Base-by-base conservation (phyloP, 495 filamentous ascomycete genomes). In the Durotheca rogersii region DNA sequence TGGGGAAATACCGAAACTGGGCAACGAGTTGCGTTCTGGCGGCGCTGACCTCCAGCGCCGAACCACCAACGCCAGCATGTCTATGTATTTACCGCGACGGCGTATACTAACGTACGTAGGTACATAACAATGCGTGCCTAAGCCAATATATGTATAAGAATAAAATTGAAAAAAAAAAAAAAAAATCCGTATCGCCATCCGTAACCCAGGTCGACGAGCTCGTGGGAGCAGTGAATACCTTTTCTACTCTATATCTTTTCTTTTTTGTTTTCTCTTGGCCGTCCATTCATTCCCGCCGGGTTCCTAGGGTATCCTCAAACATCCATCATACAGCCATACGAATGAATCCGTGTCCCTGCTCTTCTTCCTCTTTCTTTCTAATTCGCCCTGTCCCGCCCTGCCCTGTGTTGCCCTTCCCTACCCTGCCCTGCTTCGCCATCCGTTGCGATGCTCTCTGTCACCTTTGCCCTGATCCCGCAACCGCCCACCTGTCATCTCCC, bases 271-370 rank as follows among this genome's bases (percentile, higher is more conserved):
- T 14, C 7, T 5, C 16, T 17, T 53, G 14, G 5, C 48, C 47
- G 17, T 49, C 48, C 43, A 54, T 38, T 47, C 55, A 38, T 56
- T 33, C 34, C 52, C 49, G 53, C 42, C 37, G 5, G 41, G 32
- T 38, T 49, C 56, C 52, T 56, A 46, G 62, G 62, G 62, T 66
- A 66, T 66, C 50, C 53, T 49, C 39, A 66, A 60, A 47, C 53
- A 58, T 36, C n/a, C 53, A 60, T 66, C 56, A 43, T 66, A 63
- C 60, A 66, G 47, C 59, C 62, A 49, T 60, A 56, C 62, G 45
- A 54, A 49, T 51, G 17, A 44, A 46, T 38, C 41, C 55, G 41
- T 65, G 48, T 51, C 54, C 51, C 47, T 41, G 32, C 39, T 56
- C 51, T 49, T 38, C 46, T 46, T 38, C 39, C 37, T 47, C 27